Base-by-base conservation (phyloP, 2,329 filamentous ascomycete species). In the Neopestalotiopsis clavispora region DNA sequence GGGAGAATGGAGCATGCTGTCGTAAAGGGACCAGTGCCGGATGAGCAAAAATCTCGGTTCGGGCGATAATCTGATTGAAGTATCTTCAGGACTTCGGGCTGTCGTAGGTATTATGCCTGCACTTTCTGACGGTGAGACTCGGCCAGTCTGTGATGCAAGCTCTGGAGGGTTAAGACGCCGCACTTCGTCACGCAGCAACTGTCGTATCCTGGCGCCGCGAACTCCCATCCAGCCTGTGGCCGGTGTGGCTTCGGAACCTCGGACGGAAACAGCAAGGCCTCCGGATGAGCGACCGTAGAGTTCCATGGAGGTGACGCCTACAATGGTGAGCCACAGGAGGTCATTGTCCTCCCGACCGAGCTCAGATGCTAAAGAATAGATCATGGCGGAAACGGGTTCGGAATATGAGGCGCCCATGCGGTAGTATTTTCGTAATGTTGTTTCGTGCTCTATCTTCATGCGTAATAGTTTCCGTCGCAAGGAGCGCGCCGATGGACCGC, bases 281-380 rank as follows among this genome's bases (percentile, higher is more conserved):
- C 93, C 91, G 59, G 93, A 94, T 23, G 94, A 95, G 68, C 94
- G 91, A 17, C 95, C 95, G 73, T 96, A 97, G 0, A 98, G 87
- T 78, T 98, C 95, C 81, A 97, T 91, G 17, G 94, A 97, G n/a
- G 93, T 94, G 45, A 97, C 94, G 5, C 96, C 96, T 32, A 99
- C 94, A 75, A 98, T 97, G 5, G 94, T 91, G 69, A 97, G 87
- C 96, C 96, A 99, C 14, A 99, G 86, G 28, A 98, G 85, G 75
- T 99, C 95, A 75, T 98, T 99, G 79, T 98, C 95, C 84, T 98
- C 96, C 66, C 95, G 92, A 71, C 96, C 96, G 6, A 99, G 89
- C 77, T 98, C 96, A 1, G 95, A 97, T 1, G 95, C 96, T 14
- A 99, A 86, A 0, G 94, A 97, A 80, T 98, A 99, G 77, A 98